phyloP scores from a whole-genome alignment of 1,284 basidiomycete species.

The Entoloma clypeatum region DNA sequence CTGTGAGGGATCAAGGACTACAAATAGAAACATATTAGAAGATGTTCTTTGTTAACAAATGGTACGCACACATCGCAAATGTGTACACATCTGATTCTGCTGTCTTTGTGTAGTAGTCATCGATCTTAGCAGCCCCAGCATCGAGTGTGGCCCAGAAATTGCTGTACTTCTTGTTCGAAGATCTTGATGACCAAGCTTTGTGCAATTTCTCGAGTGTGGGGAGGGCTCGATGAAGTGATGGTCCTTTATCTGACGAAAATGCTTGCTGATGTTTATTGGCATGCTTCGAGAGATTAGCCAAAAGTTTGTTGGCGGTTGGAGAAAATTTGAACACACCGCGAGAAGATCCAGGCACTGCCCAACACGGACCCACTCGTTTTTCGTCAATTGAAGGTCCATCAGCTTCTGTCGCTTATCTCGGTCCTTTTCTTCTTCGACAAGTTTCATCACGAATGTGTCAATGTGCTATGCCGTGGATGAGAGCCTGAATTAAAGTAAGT shows the following conservation, averaged over 20 bases:
- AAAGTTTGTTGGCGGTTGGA: neutral
- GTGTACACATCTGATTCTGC: constrained; percentile 22
- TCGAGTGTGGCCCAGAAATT: constrained; percentile 19
- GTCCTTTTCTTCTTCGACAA: neutral
- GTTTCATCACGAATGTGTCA: neutral
- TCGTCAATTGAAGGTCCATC: neutral
- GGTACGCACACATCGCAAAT: constrained; percentile 26
- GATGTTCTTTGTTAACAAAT: too few relatives aligned
- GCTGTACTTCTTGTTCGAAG: constrained; percentile 12
- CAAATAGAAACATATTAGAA: too few relatives aligned
- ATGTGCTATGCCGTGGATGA: neutral
- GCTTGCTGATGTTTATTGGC: constrained; percentile 25
- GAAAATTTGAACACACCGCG: neutral
- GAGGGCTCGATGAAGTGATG: constrained; percentile 20
- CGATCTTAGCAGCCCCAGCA: constrained; percentile 24
- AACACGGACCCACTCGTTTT: constrained; percentile 8
- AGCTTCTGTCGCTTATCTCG: constrained; percentile 1
- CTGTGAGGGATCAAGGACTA: too few relatives aligned
- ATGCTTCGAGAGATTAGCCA: constrained; percentile 9
- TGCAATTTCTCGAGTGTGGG: constrained; percentile 27
- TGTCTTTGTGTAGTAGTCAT: constrained; percentile 25
- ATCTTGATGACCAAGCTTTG: constrained; percentile 19
- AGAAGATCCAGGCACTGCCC: constrained; percentile 7
- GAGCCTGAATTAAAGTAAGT: neutral
- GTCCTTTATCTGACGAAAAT: constrained; percentile 18